Conservation (phyloP, 2,329 filamentous ascomycete species). For the Simplicillium sp. region DNA sequence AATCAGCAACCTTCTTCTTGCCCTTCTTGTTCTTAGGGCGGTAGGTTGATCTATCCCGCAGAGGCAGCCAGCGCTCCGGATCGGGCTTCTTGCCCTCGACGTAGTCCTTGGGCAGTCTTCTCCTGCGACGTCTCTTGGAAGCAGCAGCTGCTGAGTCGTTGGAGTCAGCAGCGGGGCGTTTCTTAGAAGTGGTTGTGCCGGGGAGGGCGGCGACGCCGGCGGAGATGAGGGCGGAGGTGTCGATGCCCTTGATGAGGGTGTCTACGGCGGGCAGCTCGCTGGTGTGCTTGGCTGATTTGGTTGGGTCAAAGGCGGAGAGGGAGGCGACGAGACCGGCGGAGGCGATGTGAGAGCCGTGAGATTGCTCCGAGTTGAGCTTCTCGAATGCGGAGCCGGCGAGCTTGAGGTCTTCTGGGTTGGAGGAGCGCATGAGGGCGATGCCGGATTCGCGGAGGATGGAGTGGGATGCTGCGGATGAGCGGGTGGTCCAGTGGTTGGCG, state of each 20-base stretch:
- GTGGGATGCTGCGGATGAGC: slow-evolving; percentile 33
- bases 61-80: slow-evolving; percentile 85
- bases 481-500: slow-evolving; percentile 69
- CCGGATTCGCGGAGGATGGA: slow-evolving; percentile 74
- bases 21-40: slow-evolving; percentile 87
- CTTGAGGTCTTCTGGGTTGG: slow-evolving; percentile 55
- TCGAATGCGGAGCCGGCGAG: slow-evolving; percentile 73
- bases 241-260: slow-evolving; percentile 48
- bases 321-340: slow-evolving; percentile 82
- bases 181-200: slow-evolving; percentile 31
- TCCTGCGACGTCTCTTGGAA: slow-evolving; percentile 48
- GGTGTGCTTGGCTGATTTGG: slow-evolving; percentile 44
- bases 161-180: slow-evolving; percentile 32
- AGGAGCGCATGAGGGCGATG: slow-evolving; percentile 70
- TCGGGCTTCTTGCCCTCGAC: slow-evolving; percentile 74
- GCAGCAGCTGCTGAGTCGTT: slow-evolving; percentile 28
- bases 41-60: slow-evolving; percentile 83
- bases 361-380: slow-evolving; percentile 32
- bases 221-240: slow-evolving; percentile 53
- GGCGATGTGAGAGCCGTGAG: slow-evolving; percentile 54
- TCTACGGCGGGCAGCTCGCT: slow-evolving; percentile 52
- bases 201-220: slow-evolving; percentile 47
- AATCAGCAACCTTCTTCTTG: slow-evolving; percentile 67
- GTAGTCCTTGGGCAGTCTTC: slow-evolving; percentile 61
- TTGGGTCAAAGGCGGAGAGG: slow-evolving; percentile 52